A percentile compares a stretch with the other conserved stretches of the same genome.
These are phyloP conservation scores for Termitomyces sp. DNA, from an alignment of 768 basidiomycete genomes.

Conservation along the genomic window DNA sequence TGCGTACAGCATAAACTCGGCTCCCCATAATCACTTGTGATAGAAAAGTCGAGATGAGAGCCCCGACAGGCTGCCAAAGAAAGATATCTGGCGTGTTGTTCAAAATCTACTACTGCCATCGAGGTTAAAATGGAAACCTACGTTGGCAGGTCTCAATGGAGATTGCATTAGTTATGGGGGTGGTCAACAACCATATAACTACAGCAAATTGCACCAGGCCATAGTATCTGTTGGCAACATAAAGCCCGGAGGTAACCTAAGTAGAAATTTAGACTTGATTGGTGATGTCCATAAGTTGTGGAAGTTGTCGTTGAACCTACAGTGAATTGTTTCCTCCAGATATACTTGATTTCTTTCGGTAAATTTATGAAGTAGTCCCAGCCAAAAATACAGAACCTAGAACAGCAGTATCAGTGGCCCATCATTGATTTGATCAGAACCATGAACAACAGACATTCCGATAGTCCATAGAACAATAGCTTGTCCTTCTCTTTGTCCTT, in stretches of 20 bases:
- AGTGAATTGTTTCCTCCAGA: slow-evolving; percentile 23
- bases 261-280: background rate
- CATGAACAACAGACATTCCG: slow-evolving; percentile 19
- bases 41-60: slow-evolving; percentile 20
- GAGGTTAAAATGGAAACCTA: background rate
- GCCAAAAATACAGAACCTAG: slow-evolving; percentile 26
- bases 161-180: slow-evolving; percentile 14
- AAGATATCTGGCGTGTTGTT: slow-evolving; percentile 14
- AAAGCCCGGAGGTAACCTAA: slow-evolving; percentile 15
- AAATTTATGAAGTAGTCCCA: slow-evolving; percentile 24
- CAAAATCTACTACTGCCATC: background rate
- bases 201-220: slow-evolving; percentile 20
- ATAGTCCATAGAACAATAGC: slow-evolving; percentile 20
- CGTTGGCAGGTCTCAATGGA: slow-evolving; percentile 15
- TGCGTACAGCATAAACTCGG: slow-evolving; percentile 20
- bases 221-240: slow-evolving; percentile 21
- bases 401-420: slow-evolving; percentile 1
- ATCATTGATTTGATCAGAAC: background rate
- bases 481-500: slow-evolving; percentile 18
- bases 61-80: slow-evolving; percentile 21
- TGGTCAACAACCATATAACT: slow-evolving; percentile 9
- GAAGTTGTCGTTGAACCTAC: slow-evolving; percentile 7
- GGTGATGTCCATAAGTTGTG: background rate
- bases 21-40: slow-evolving; percentile 23
- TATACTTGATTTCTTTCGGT: slow-evolving; percentile 19